Evolutionary conservation across 2,329 filamentous ascomycete genomes (phyloP), one percentile per base, ranked within the genome.

Genomic region (Gnomoniopsis smithogilvyi): DNA sequence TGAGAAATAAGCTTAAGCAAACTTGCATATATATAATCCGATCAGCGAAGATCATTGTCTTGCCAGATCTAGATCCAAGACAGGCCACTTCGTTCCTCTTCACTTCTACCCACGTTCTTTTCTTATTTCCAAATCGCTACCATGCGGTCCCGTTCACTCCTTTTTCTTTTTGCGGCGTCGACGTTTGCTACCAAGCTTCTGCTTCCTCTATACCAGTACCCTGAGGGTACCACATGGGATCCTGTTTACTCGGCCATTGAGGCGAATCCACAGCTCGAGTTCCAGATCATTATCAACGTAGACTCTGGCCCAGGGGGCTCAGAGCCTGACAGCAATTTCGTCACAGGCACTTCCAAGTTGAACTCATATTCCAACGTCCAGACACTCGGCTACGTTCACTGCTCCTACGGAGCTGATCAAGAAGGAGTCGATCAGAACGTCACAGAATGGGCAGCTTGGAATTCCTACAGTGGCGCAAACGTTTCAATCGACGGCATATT

Each of bases 401-500:
- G 53, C 30, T 36, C 50, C 11, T 38, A 51, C 47, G 53, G 41
- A 33, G 43, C 36, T 15, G 34, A 58, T 17, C 26, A 50, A 15
- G 38, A 53, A n/a, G 54, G 34, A 12, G 33, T 60, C 46, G 54
- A 47, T 26, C 38, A 36, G 14, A 62, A 60, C n/a, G 30, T 51
- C 45, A 58, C 49, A 1, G 38, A 43, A 8, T 62, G 58, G 61
- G 51, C 45, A 1, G 24, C 50, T 21, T 57, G 58, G 58, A 58
- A 52, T 21, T 46, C 51, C 21, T 54, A 52, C 51, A 3, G 49
- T 2, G 48, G 36, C 10, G 53, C 38, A 1, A 51, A 58, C 17
- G 49, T 49, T n/a, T 60, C 58, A 24, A 46, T 62, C 38, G 47
- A 45, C n/a, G 60, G 60, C 38, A 57, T 62, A 46, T 62, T 62